Conservation (phyloP, 495 filamentous ascomycete species). For the Neurospora tetrasperma region DNA sequence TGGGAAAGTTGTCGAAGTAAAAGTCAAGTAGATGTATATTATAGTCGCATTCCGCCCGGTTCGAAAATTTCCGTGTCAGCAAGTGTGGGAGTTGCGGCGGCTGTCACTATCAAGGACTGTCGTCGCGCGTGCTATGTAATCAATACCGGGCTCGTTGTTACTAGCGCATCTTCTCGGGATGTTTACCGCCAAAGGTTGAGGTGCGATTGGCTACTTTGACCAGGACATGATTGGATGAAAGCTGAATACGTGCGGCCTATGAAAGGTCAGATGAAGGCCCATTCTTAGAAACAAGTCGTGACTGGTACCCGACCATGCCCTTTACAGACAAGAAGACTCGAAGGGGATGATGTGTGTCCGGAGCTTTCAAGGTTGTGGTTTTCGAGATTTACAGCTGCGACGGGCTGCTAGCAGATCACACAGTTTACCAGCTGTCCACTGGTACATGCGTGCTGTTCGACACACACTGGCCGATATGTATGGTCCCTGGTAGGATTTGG, state of each 20-base stretch:
- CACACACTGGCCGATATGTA: neutral
- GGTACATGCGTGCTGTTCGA: neutral
- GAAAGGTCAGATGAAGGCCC: neutral
- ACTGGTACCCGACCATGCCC: neutral
- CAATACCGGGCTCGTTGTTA: neutral
- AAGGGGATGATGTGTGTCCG: slow-evolving; percentile 2
- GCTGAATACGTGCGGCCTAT: neutral
- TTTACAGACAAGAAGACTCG: slow-evolving; percentile 1
- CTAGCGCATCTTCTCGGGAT: neutral
- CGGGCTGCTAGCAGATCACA: neutral
- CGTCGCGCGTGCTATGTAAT: neutral
- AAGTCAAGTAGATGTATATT: neutral
- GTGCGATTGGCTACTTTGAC: neutral
- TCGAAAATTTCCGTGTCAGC: neutral
- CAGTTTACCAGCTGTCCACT: neutral
- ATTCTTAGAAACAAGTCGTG: slow-evolving; percentile 13
- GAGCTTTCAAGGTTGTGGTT: slow-evolving; percentile 3
- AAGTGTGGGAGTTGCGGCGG: neutral
- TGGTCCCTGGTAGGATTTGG: neutral
- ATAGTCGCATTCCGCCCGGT: neutral
- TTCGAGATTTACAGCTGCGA: slow-evolving; percentile 16
- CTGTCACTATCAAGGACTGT: neutral
- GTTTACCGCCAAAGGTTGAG: neutral
- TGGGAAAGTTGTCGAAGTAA: neutral
- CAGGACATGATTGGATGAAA: neutral